phyloP scores from a whole-genome alignment of 2,329 filamentous ascomycete genomes.

The Rutstroemia sp. region DNA sequence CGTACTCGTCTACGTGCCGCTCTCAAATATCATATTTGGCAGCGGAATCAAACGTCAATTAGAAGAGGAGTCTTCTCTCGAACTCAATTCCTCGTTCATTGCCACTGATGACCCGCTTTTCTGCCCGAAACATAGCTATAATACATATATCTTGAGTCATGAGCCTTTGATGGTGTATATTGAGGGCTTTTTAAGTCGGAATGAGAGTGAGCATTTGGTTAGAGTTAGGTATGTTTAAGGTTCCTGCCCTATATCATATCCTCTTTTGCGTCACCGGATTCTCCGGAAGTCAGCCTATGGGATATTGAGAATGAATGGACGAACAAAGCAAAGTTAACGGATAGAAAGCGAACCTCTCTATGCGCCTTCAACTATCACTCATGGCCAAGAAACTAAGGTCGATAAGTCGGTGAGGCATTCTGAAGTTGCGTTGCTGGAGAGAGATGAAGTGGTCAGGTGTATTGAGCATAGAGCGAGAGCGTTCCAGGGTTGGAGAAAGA shows the following conservation, averaged over 20 bases:
- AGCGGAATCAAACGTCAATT: slow-evolving; percentile 8
- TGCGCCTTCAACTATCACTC: slow-evolving; percentile 46
- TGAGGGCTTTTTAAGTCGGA: slow-evolving; percentile 42
- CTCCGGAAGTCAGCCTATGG: no score
- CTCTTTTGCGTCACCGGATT: neutral
- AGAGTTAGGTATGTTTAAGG: slow-evolving; percentile 39
- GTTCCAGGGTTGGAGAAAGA: slow-evolving; percentile 52
- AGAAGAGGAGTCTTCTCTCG: slow-evolving; percentile 8
- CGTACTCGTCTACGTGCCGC: slow-evolving; percentile 23
- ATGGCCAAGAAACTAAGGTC: slow-evolving; percentile 37
- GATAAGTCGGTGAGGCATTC: slow-evolving; percentile 44
- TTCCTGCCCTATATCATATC: neutral
- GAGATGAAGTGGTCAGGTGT: slow-evolving; percentile 44
- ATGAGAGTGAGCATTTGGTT: slow-evolving; percentile 44
- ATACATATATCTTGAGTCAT: slow-evolving; percentile 42
- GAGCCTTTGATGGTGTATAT: slow-evolving; percentile 52
- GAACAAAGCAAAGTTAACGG: slow-evolving; percentile 7
- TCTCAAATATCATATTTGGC: slow-evolving; percentile 19
- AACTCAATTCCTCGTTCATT: slow-evolving; percentile 24
- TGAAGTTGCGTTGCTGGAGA: slow-evolving; percentile 40
- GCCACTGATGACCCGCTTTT: slow-evolving; percentile 24
- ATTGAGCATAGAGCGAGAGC: slow-evolving; percentile 49
- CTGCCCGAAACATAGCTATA: slow-evolving; percentile 24
- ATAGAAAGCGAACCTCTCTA: slow-evolving; percentile 38
- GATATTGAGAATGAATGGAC: neutral